Conservation (phyloP, 768 basidiomycete genomes). For the Trametes gibbosa region DNA sequence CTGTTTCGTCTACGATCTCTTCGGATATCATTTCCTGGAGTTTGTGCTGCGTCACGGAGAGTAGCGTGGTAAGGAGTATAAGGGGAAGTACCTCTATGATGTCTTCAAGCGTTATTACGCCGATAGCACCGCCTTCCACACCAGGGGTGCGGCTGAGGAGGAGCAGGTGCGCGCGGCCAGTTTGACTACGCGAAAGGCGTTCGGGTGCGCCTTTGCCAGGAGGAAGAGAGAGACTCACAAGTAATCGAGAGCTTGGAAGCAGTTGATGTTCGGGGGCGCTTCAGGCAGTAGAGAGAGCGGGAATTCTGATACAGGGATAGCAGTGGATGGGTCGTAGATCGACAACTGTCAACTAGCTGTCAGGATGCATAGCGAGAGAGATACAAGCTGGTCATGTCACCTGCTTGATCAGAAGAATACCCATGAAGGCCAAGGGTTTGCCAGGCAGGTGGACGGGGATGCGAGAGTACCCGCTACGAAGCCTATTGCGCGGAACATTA, state of each 20-base stretch:
- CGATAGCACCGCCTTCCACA: slow-evolving; percentile 76
- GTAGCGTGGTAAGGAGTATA: neutral
- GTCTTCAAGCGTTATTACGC: slow-evolving; percentile 89
- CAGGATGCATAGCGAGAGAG: neutral
- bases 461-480: slow-evolving; percentile 85
- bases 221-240: slow-evolving; percentile 48
- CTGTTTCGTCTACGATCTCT: slow-evolving; percentile 95
- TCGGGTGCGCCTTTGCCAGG: neutral
- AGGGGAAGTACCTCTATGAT: slow-evolving; percentile 58
- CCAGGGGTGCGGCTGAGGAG: slow-evolving; percentile 86
- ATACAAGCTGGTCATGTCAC: slow-evolving; percentile 31
- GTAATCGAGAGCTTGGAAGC: slow-evolving; percentile 93
- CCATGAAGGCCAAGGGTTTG: slow-evolving; percentile 68
- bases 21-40: slow-evolving; percentile 87
- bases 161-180: slow-evolving; percentile 89
- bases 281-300: slow-evolving; percentile 84
- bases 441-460: slow-evolving; percentile 83
- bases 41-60: neutral
- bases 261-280: slow-evolving; percentile 84
- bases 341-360: slow-evolving; percentile 57
- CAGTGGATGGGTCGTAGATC: slow-evolving; percentile 82
- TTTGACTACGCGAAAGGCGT: slow-evolving; percentile 55
- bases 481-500: slow-evolving; percentile 34
- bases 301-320: slow-evolving; percentile 71
- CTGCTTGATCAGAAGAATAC: slow-evolving; percentile 82